Conservation (phyloP, 2,329 filamentous ascomycete genomes). For the Curvularia sp. region DNA sequence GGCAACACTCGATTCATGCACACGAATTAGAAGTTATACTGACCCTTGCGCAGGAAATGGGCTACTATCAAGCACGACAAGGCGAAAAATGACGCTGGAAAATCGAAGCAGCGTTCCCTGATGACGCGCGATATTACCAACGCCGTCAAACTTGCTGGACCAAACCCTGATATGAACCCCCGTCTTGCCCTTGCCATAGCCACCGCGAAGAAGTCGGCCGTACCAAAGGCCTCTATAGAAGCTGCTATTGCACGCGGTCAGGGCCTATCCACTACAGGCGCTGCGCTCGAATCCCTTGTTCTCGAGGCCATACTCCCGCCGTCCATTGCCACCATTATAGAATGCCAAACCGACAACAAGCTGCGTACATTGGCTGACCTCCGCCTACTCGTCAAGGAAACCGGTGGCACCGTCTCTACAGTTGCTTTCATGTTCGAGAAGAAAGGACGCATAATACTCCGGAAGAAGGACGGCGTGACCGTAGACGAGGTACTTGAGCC, state of each 20-base stretch:
- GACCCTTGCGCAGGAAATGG: constrained; percentile 71
- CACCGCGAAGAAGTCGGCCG: constrained; percentile 82
- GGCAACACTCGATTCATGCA: constrained; percentile 3
- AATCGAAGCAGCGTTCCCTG: constrained; percentile 71
- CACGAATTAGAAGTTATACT: neutral
- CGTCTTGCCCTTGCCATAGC: constrained; percentile 75
- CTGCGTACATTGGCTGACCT: constrained; percentile 76
- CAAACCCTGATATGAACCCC: constrained; percentile 75
- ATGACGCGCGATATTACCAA: constrained; percentile 76
- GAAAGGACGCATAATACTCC: constrained; percentile 76
- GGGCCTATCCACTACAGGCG: constrained; percentile 77
- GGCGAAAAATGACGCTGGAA: constrained; percentile 80
- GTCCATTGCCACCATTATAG: constrained; percentile 77
- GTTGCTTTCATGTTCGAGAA: constrained; percentile 86
- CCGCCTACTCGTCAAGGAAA: constrained; percentile 72
- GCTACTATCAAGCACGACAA: constrained; percentile 97
- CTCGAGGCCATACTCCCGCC: constrained; percentile 83
- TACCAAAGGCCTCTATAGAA: constrained; percentile 86
- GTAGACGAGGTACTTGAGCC: constrained; percentile 78
- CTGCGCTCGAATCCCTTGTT: constrained; percentile 75
- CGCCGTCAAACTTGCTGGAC: constrained; percentile 77
- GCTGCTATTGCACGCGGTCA: constrained; percentile 86
- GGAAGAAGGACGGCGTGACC: constrained; percentile 62
- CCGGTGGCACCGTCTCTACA: constrained; percentile 72
- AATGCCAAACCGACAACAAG: constrained; percentile 85